Conservation (phyloP, 1,139 yeast species). For the Kodamaea sp. region DNA sequence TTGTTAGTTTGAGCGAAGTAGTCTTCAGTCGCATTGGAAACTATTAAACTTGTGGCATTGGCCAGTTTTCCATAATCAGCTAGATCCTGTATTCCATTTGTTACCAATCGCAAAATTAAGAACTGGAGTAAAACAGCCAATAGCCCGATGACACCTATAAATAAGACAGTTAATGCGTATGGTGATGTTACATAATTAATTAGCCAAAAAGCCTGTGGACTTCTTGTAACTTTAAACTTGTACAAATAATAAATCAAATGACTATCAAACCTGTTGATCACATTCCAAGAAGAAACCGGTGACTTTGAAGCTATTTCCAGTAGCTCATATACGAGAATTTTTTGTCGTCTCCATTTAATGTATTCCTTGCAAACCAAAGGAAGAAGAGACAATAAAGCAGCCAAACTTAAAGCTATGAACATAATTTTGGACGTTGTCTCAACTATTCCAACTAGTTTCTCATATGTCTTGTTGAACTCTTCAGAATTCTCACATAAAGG, state of each 20-base stretch:
- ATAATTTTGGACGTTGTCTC: conserved; percentile 41
- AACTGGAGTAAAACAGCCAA: conserved; percentile 47
- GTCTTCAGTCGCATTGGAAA: conserved; percentile 7
- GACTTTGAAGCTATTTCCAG: conserved; percentile 6
- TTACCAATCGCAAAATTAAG: conserved; percentile 30
- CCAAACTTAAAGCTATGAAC: conserved; percentile 34
- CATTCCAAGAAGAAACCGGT: conserved; percentile 11
- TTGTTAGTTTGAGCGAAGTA: conserved; percentile 24
- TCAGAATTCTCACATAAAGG: conserved; percentile 5
- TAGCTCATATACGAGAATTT: conserved; percentile 22
- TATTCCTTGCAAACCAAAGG: conserved; percentile 45
- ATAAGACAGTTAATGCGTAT: conserved; percentile 40
- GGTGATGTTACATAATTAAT: conserved; percentile 47
- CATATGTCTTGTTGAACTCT: neutral
- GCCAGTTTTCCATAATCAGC: neutral
- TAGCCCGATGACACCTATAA: conserved; percentile 48
- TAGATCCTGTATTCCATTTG: conserved; percentile 1
- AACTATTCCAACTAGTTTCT: conserved; percentile 41
- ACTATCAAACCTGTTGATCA: conserved; percentile 19
- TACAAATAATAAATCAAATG: conserved; percentile 14
- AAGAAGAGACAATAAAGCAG: conserved; percentile 25
- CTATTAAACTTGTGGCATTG: neutral
- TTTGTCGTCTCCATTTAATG: conserved; percentile 48
- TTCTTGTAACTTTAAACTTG: conserved; percentile 4
- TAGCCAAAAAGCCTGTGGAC: conserved; percentile 35